These are phyloP conservation scores for Rhodomyrtus tomentosa DNA, from an alignment of 345 rosid genomes.

Conservation along the genomic window DNA sequence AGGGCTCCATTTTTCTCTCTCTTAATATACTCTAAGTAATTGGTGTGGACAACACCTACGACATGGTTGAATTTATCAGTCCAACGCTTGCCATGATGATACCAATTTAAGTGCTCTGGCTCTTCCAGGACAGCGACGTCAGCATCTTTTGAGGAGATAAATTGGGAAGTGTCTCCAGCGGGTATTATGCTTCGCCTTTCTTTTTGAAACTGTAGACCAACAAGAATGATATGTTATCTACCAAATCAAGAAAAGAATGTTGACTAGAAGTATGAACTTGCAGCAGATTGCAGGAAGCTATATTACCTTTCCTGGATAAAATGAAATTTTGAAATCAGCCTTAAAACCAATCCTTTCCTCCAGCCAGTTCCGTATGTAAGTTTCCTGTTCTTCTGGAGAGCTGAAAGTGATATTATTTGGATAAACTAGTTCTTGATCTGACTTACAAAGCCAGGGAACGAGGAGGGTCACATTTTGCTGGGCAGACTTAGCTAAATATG, in stretches of 20 bases:
- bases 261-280: not conserved
- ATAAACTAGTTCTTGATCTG: constrained; percentile 94
- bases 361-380: constrained; percentile 85
- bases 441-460: constrained; percentile 96
- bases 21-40: constrained; percentile 95
- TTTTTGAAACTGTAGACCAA: constrained; percentile 57
- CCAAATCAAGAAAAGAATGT: not conserved
- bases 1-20: constrained; percentile 92
- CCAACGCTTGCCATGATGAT: constrained; percentile 95
- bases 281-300: not conserved
- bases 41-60: constrained; percentile 94
- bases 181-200: constrained; percentile 93
- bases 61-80: constrained; percentile 95
- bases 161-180: constrained; percentile 89
- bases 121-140: constrained; percentile 94
- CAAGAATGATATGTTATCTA: not conserved
- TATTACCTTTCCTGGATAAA: constrained; percentile 94
- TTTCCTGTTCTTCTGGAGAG: constrained; percentile 96
- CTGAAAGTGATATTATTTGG: constrained; percentile 74
- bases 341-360: constrained; percentile 90
- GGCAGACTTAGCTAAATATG: constrained; percentile 72
- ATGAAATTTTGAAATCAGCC: constrained; percentile 82
- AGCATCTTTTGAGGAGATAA: constrained; percentile 80
- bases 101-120: constrained; percentile 98
- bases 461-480: constrained; percentile 81